phyloP scores from a whole-genome alignment of 345 rosid genomes.

The Gossypium sturtianum region DNA sequence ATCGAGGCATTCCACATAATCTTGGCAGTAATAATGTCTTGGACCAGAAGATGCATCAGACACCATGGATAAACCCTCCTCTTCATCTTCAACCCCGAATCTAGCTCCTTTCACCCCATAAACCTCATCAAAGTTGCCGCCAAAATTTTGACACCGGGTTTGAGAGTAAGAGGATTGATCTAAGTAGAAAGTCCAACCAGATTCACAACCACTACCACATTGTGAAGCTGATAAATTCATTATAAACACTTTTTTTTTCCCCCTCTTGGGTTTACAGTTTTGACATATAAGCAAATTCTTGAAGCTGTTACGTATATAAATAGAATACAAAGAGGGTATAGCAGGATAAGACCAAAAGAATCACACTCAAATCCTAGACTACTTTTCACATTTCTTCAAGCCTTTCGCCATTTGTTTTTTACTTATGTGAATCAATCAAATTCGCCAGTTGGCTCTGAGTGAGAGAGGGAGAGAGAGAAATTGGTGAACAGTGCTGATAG shows the following conservation, averaged over 20 bases:
- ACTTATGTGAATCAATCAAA: conserved; percentile 34
- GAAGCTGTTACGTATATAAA: conserved; percentile 17
- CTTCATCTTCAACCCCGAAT: conserved; percentile 34
- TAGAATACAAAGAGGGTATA: conserved; percentile 15
- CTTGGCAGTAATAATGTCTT: conserved; percentile 42
- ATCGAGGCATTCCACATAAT: conserved; percentile 27
- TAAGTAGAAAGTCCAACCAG: conserved; percentile 82
- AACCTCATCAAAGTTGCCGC: conserved; percentile 18
- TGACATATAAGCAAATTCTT: neutral
- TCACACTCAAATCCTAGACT: conserved; percentile 44
- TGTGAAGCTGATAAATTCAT: conserved; percentile 46
- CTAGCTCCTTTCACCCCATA: conserved; percentile 15
- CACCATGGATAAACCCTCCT: conserved; percentile 70
- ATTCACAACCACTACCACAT: conserved; percentile 60
- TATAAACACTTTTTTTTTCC: neutral
- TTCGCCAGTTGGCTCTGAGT: conserved; percentile 57
- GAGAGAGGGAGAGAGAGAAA: conserved; percentile 9
- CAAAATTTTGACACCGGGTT: conserved; percentile 19
- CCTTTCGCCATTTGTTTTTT: conserved; percentile 22
- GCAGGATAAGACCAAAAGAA: conserved; percentile 27
- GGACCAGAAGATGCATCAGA: conserved; percentile 93
- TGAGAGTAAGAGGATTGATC: conserved; percentile 48
- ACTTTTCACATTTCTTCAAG: conserved; percentile 33
- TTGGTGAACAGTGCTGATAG: conserved; percentile 11
- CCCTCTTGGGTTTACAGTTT: neutral